Base-by-base conservation (phyloP, 257 asterid genomes). In the Craterostigma plantagineum region DNA sequence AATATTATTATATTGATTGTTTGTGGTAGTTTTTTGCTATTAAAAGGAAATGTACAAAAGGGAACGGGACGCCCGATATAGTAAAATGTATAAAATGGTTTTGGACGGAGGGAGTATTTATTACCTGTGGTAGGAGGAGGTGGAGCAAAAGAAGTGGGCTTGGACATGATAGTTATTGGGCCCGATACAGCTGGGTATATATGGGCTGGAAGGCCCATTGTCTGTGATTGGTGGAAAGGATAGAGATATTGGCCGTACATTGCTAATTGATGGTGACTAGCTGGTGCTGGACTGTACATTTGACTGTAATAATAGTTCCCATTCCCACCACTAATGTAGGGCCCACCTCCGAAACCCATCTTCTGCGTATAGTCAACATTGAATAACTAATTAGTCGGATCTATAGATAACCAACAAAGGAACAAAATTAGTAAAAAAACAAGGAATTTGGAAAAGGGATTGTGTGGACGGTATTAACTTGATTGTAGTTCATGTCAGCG, bases 171-270 rank as follows among this genome's bases (percentile, higher is more conserved):
- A 52, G 83, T 57, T 2, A 73, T 50, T 62, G 90, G 93, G 76
- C 73, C 75, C 36, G 61, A 46, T 0, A n/a, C n/a, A n/a, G 76
- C 77, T 10, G 80, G 71, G 55, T 59, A 86, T 41, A 81, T 18
- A 13, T 77, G 92, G 63, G 91, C 77, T 0, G 94, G 94, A 15
- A 75, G 92, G 92, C 92, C 92, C 81, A 85, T 55, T 49, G 96
- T 34, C 11, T 75, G 94, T 37, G 91, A 46, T 42, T 77, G 92
- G 42, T 75, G 79, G 63, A 62, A 71, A 42, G 71, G 78, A 48
- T 77, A 73, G 9, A 57, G 36, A 2, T 2, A 23, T 6, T n/a
- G n/a, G n/a, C n/a, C n/a, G 30, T 23, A 23, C 30, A 23, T 23
- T 23, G 30, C 30, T 23, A 66, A 74, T 41, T 45, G 92, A 43